These are phyloP conservation scores for Lactarius psammicola DNA, from an alignment of 768 basidiomycete species.

Conservation along the genomic window DNA sequence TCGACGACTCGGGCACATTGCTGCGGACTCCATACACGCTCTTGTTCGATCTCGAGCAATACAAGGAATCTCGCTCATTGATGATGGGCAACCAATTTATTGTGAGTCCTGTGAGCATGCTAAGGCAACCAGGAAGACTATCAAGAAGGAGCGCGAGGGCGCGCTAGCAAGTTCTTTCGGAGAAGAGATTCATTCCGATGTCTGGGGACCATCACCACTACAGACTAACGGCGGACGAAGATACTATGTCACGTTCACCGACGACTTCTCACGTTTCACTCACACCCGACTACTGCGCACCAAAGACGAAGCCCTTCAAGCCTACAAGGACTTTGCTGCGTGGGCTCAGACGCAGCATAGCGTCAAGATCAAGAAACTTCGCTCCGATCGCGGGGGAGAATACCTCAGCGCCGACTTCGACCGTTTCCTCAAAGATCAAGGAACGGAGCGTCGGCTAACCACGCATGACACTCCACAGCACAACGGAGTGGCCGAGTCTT, in stretches of 20 bases:
- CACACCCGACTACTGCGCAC: no score
- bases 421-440: not conserved
- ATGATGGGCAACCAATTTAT: not conserved
- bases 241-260: no score
- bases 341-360: not conserved
- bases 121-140: not conserved
- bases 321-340: not conserved
- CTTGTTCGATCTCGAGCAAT: not conserved
- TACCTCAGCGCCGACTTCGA: no score
- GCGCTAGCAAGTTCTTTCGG: not conserved
- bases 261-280: no score
- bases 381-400: not conserved
- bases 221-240: no score
- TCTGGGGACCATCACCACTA: no score
- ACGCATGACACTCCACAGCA: not conserved
- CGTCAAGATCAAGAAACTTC: not conserved
- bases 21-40: not conserved
- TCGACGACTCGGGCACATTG: not conserved
- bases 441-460: not conserved
- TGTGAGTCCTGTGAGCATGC: not conserved
- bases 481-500: conserved; percentile 6
- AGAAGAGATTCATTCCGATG: no score
- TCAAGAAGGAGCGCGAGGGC: not conserved
- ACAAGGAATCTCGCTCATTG: not conserved
- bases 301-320: not conserved